phyloP scores from a whole-genome alignment of 78 protist species.

The Paratrimastix pyriformis region DNA sequence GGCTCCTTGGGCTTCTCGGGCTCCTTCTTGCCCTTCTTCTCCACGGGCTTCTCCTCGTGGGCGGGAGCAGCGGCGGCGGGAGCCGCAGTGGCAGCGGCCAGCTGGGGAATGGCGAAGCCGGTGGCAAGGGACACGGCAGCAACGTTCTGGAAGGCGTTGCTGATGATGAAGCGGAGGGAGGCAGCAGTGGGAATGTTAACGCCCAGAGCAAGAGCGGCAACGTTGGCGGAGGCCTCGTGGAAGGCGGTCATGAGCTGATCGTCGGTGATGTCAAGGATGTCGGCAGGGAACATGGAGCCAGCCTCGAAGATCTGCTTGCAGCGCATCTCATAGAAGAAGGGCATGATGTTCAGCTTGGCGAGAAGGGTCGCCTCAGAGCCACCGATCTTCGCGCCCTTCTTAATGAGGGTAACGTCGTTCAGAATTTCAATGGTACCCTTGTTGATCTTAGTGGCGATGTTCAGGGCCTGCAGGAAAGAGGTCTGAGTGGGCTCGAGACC shows the following conservation, averaged over 20 bases:
- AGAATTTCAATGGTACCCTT: constrained; percentile 91
- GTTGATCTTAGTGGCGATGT: constrained; percentile 94
- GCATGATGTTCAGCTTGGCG: constrained; percentile 86
- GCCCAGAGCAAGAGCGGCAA: constrained; percentile 82
- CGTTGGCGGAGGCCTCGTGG: constrained; percentile 50
- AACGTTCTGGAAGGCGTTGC: constrained; percentile 85
- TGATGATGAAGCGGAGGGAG: constrained; percentile 82
- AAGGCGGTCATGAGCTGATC: constrained; percentile 54
- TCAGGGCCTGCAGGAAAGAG: constrained; percentile 95
- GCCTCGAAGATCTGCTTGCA: constrained; percentile 63
- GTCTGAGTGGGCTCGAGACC: constrained; percentile 95
- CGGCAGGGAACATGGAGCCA: constrained; percentile 75
- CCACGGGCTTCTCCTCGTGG: constrained; percentile 28
- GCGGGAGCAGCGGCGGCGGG: constrained; percentile 47
- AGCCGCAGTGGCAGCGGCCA: constrained; percentile 50
- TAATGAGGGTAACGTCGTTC: constrained; percentile 70
- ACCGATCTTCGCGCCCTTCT: constrained; percentile 83
- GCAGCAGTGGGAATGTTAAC: constrained; percentile 76
- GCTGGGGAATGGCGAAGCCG: constrained; percentile 63
- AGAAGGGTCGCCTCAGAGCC: constrained; percentile 93
- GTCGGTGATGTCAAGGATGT: constrained; percentile 77
- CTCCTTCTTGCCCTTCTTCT: constrained; percentile 30
- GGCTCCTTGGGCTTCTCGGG: constrained; percentile 36
- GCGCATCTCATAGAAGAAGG: constrained; percentile 90
- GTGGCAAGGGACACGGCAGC: constrained; percentile 82